Base-by-base conservation (phyloP, 768 basidiomycete species). In the Leccinum disarticulatum region DNA sequence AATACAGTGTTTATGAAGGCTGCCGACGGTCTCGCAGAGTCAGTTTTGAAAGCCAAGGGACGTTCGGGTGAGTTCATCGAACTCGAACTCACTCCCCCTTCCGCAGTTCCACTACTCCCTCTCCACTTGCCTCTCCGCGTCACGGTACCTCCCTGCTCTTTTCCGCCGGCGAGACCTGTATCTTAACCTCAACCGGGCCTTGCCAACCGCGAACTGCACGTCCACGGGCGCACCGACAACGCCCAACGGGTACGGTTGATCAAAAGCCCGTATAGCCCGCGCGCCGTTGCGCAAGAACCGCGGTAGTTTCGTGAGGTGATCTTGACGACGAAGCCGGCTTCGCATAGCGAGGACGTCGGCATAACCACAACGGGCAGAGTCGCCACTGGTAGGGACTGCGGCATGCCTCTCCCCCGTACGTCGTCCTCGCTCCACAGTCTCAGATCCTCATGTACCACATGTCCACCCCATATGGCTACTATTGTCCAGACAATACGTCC, bases 391-490 rank as follows among this genome's bases (percentile, higher is more conserved):
- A 30, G 30, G 30, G 30, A 30, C 2, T 14, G 15, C 36, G 22
- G 22, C 22, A 22, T 22, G 22, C 22, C 15, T 38, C 38, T 15
- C 41, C 13, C 19, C 6, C 3, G 70, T 60, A 86, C 61, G 70
- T 98, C 95, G 64, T 94, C 91, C 4, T 73, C 64, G 65, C 87
- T 88, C 91, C 91, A 98, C 14, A 98, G 62, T 63, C 91, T 93
- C 59, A 98, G 72, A 76, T 98, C 96, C 76, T 99, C 96, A 75
- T 84, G 72, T 98, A 95, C 96, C 95, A 99, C 1, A 87, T 87
- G 74, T 98, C 96, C 14, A 95, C 94, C 92, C 96, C 68, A 83
- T 77, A 69, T 98, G 93, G 27, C 79, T 80, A 68, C 22, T 22
- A 22, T 87, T 87, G 65, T 96, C 91, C 0, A 89, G 78, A 60